phyloP scores from a whole-genome alignment of 2,329 filamentous ascomycete species.

The Verticillium alfalfae region DNA sequence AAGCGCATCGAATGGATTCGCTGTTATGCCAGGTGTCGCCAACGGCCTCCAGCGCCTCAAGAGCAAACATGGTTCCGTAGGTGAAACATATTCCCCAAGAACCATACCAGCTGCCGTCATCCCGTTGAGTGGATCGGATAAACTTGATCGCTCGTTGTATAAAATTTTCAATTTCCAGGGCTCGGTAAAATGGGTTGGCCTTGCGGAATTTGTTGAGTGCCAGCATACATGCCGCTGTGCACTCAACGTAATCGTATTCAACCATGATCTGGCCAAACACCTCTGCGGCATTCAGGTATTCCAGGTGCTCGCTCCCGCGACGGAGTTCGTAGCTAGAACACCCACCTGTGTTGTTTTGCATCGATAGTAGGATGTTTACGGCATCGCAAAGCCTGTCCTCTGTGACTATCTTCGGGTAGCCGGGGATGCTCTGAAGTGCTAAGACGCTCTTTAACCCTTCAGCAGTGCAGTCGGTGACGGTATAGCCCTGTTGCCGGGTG shows the following conservation, averaged over 20 bases:
- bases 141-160: conserved; percentile 71
- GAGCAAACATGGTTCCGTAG: conserved; percentile 92
- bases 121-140: conserved; percentile 72
- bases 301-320: conserved; percentile 70
- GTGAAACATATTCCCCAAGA: conserved; percentile 98
- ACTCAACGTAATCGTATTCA: conserved; percentile 97
- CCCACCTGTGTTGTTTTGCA: conserved; percentile 82
- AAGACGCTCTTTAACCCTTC: conserved; percentile 87
- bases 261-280: conserved; percentile 98
- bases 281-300: conserved; percentile 89
- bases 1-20: conserved; percentile 64
- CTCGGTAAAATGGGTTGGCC: conserved; percentile 75
- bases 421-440: conserved; percentile 71
- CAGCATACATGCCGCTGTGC: conserved; percentile 90
- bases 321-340: conserved; percentile 87
- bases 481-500: conserved; percentile 87
- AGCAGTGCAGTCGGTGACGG: conserved; percentile 89
- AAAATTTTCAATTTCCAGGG: conserved; percentile 67
- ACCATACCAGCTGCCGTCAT: conserved; percentile 94
- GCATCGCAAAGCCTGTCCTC: conserved; percentile 79
- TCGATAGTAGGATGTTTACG: conserved; percentile 83
- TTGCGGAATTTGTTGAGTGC: conserved; percentile 77
- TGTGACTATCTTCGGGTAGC: conserved; percentile 69
- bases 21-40: conserved; percentile 79
- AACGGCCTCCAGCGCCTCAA: conserved; percentile 76